Conservation (phyloP, 2,329 filamentous ascomycete genomes). For the Pseudogymnoascus sp. region DNA sequence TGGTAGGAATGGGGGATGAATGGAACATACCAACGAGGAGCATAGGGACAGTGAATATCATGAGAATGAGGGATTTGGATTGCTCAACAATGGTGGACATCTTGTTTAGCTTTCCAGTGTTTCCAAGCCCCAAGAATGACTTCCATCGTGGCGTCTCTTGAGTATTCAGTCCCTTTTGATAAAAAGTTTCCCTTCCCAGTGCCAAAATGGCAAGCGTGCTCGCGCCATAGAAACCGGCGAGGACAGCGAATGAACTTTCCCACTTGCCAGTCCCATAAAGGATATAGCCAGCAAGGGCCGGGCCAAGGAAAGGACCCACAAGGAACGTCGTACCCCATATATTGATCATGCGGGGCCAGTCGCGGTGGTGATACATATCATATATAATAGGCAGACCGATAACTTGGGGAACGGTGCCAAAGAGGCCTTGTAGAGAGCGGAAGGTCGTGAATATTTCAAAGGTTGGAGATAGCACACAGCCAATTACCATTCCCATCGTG, state of each 20-base stretch:
- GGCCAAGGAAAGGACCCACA: conserved; percentile 31
- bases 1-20: too few relatives aligned
- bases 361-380: conserved; percentile 29
- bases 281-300: conserved; percentile 32
- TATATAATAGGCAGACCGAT: conserved; percentile 33
- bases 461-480: conserved; percentile 31
- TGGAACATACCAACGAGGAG: conserved; percentile 22
- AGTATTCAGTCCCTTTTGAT: conserved; percentile 13
- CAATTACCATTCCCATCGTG: conserved; percentile 32
- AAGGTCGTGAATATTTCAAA: conserved; percentile 34
- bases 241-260: conserved; percentile 29
- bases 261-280: conserved; percentile 25
- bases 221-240: conserved; percentile 30
- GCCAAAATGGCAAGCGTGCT: conserved; percentile 29
- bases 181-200: conserved; percentile 31
- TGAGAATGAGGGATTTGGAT: conserved; percentile 16
- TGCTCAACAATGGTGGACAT: conserved; percentile 21
- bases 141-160: conserved; percentile 17
- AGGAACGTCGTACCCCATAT: conserved; percentile 33
- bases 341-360: conserved; percentile 33
- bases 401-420: conserved; percentile 33
- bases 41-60: conserved; percentile 27
- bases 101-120: conserved; percentile 25
- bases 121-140: conserved; percentile 28
- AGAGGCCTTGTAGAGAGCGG: conserved; percentile 31